Conservation (phyloP, 192 early-diverging fungal species). For the Lunasporangiospora selenospora region DNA sequence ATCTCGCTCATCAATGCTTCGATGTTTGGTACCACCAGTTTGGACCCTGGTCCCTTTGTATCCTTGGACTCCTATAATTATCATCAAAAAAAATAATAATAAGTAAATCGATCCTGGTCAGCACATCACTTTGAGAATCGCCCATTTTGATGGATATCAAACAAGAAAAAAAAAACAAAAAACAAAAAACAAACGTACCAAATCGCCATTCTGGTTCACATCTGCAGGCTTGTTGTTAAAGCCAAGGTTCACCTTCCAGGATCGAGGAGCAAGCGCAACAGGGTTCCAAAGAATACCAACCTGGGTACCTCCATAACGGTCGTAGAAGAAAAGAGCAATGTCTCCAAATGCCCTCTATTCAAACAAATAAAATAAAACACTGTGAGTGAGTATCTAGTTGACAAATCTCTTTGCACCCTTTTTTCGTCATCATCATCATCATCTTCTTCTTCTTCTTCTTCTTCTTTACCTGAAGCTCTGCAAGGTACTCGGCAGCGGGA, state of each 20-base stretch:
- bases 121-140: neutral
- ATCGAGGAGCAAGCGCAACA: conserved; percentile 52
- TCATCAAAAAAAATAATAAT: neutral
- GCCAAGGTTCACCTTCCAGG: conserved; percentile 69
- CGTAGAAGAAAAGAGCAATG: conserved; percentile 73
- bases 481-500: conserved; percentile 70
- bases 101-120: no score
- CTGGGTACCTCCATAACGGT: conserved; percentile 74
- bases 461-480: conserved; percentile 65
- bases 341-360: conserved; percentile 61
- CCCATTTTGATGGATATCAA: neutral
- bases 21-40: conserved; percentile 65
- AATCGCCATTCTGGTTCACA: conserved; percentile 49
- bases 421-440: conserved; percentile 3
- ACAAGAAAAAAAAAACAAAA: conserved; percentile 9
- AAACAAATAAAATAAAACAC: neutral
- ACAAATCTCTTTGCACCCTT: no score
- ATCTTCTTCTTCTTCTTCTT: no score
- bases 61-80: conserved; percentile 8
- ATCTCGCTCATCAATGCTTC: conserved; percentile 71
- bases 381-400: neutral
- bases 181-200: conserved; percentile 47
- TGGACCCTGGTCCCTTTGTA: conserved; percentile 43
- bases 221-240: conserved; percentile 64
- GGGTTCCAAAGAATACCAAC: conserved; percentile 78